Conservation (phyloP, 1,284 basidiomycete species). For the Leccinum proximum region DNA sequence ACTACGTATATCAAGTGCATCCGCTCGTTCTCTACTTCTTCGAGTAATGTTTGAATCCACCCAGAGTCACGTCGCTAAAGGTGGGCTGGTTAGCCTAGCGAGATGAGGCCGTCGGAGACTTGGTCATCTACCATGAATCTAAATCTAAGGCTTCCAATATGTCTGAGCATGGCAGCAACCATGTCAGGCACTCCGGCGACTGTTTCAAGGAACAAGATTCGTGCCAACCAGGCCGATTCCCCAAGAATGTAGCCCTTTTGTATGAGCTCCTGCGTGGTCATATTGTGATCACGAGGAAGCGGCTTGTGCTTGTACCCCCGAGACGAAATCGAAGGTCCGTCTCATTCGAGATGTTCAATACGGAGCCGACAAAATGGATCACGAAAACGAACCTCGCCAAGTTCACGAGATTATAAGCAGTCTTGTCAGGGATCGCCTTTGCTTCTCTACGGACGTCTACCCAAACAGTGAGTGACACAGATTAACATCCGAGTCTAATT, state of each 20-base stretch:
- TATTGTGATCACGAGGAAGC: constrained; percentile 55
- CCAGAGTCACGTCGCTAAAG: constrained; percentile 80
- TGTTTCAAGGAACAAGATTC: constrained; percentile 87
- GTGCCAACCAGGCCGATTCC: constrained; percentile 77
- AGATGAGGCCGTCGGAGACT: constrained; percentile 6
- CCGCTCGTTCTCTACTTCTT: constrained; percentile 95
- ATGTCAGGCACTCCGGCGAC: constrained; percentile 95
- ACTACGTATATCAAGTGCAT: constrained; percentile 81
- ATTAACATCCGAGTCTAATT: no score
- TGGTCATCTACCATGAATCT: constrained; percentile 50
- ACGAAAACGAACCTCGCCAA: constrained; percentile 42
- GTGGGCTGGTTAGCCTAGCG: constrained; percentile 9
- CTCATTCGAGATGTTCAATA: constrained; percentile 32
- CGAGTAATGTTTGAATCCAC: constrained; percentile 83
- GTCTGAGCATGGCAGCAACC: constrained; percentile 87
- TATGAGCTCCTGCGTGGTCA: constrained; percentile 70
- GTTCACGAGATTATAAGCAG: constrained; percentile 65
- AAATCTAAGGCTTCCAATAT: constrained; percentile 78
- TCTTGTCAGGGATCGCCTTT: constrained; percentile 67
- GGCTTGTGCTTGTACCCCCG: constrained; percentile 75
- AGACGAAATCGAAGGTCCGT: constrained; percentile 73
- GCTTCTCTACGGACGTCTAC: constrained; percentile 53
- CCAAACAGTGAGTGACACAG: no score
- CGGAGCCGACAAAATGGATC: constrained; percentile 1
- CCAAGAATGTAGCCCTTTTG: constrained; percentile 72